These are phyloP conservation scores for Pulchroboletus neoregius DNA, from an alignment of 1,284 basidiomycete species.

Conservation along the genomic window DNA sequence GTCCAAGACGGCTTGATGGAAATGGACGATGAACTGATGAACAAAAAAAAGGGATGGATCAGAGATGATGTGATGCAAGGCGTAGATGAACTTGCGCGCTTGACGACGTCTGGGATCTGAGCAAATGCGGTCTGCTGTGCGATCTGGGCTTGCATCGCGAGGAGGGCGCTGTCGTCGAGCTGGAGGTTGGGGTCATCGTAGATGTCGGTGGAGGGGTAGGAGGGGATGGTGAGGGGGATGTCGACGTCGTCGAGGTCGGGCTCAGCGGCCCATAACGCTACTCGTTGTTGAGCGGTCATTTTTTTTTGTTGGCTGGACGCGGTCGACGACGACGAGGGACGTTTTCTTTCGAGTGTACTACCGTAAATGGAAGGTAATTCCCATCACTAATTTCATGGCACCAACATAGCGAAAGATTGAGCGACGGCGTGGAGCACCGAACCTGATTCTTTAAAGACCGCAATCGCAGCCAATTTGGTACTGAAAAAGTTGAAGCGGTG, in stretches of 20 bases:
- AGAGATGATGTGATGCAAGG: background rate
- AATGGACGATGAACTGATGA: slow-evolving; percentile 83
- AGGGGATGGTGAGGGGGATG: slow-evolving; percentile 59
- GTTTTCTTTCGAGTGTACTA: no score
- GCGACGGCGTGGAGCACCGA: no score
- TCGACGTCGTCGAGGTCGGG: slow-evolving; percentile 75
- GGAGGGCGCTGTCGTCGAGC: slow-evolving; percentile 62
- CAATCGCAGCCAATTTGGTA: no score
- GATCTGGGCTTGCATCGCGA: slow-evolving; percentile 61
- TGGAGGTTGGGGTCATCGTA: slow-evolving; percentile 57
- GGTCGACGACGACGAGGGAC: no score
- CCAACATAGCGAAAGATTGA: no score
- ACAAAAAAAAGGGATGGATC: no score
- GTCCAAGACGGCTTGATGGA: slow-evolving; percentile 82
- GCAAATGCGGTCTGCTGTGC: slow-evolving; percentile 74
- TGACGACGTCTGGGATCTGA: slow-evolving; percentile 77
- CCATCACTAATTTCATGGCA: no score
- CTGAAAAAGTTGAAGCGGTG: no score
- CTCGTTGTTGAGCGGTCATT: slow-evolving; percentile 51
- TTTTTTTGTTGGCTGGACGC: no score
- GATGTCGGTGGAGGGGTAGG: slow-evolving; percentile 60
- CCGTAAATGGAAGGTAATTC: slow-evolving; percentile 16
- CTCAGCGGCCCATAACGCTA: slow-evolving; percentile 65
- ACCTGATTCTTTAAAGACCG: no score
- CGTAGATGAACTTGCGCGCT: slow-evolving; percentile 68